These are phyloP conservation scores for Salvia hispanica DNA, from an alignment of 257 asterid species.

Conservation along the genomic window DNA sequence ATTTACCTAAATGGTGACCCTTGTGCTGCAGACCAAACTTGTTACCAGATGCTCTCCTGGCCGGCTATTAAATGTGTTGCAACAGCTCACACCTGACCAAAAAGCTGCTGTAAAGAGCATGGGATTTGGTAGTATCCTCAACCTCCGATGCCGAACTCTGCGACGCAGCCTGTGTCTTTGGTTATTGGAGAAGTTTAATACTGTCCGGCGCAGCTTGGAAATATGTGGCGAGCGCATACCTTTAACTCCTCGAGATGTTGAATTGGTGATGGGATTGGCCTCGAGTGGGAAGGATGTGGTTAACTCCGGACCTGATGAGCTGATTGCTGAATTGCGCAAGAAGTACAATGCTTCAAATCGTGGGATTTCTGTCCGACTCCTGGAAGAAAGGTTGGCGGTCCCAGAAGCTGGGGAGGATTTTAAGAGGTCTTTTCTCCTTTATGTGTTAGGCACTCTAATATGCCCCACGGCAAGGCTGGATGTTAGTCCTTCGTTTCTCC, in stretches of 20 bases:
- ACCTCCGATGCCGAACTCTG: slow-evolving; percentile 90
- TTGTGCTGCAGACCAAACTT: slow-evolving; percentile 75
- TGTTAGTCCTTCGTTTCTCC: slow-evolving; percentile 97
- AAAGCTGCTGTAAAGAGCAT: slow-evolving; percentile 85
- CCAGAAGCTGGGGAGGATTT: slow-evolving; percentile 98
- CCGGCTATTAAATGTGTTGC: slow-evolving; percentile 80
- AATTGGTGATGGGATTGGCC: slow-evolving; percentile 94
- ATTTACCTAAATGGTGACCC: slow-evolving; percentile 1
- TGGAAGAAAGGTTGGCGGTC: slow-evolving; percentile 84
- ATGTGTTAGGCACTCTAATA: slow-evolving; percentile 87
- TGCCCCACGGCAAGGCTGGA: slow-evolving; percentile 98
- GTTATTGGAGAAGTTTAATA: slow-evolving; percentile 86
- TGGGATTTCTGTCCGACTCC: slow-evolving; percentile 86
- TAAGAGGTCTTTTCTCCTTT: slow-evolving; percentile 91
- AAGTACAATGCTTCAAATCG: slow-evolving; percentile 89
- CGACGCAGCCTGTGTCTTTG: slow-evolving; percentile 94
- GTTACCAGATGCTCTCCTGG: slow-evolving; percentile 99
- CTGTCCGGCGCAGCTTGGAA: slow-evolving; percentile 87
- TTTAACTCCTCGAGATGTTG: slow-evolving; percentile 88
- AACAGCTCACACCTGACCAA: slow-evolving; percentile 79
- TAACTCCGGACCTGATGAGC: slow-evolving; percentile 91
- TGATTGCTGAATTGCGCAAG: slow-evolving; percentile 78
- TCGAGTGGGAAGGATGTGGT: slow-evolving; percentile 94
- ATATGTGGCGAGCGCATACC: slow-evolving; percentile 93
- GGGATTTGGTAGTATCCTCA: slow-evolving; percentile 97